These are phyloP conservation scores for Discostella pseudostelligera DNA, from an alignment of 108 stramenopile species.

Conservation along the genomic window DNA sequence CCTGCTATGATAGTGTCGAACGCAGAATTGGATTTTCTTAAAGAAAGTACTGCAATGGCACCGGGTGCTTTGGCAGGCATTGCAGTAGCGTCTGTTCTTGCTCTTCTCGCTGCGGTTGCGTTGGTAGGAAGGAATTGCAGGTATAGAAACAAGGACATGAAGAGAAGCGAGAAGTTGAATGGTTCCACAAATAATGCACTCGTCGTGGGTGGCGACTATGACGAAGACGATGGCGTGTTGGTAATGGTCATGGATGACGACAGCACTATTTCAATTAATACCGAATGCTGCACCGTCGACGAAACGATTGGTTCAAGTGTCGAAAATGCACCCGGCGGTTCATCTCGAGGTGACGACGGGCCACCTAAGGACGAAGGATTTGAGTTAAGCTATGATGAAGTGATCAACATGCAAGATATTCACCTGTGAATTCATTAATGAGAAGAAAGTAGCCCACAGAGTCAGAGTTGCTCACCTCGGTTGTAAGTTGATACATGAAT, in stretches of 20 bases:
- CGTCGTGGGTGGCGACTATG: neutral
- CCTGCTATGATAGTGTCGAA: neutral
- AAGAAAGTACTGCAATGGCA: neutral
- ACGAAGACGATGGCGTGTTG: neutral
- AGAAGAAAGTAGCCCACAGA: neutral
- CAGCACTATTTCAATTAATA: neutral
- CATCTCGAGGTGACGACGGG: neutral
- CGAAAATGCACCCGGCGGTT: neutral
- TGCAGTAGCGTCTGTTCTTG: neutral
- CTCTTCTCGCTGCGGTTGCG: slow-evolving; percentile 1
- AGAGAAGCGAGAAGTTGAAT: too few relatives aligned
- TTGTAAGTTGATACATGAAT: too few relatives aligned
- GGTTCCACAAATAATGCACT: neutral
- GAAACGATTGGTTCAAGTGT: neutral
- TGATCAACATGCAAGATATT: neutral
- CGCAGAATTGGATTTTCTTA: neutral
- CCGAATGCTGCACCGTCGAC: neutral
- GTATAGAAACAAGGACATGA: neutral
- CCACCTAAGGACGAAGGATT: neutral
- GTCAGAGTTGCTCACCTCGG: neutral
- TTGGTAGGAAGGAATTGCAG: neutral
- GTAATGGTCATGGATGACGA: neutral
- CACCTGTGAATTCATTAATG: slow-evolving; percentile 30
- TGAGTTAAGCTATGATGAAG: neutral
- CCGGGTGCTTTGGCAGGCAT: slow-evolving; percentile 1